Conservation (phyloP, 2,329 filamentous ascomycete genomes). For the Ascochyta fabae region DNA sequence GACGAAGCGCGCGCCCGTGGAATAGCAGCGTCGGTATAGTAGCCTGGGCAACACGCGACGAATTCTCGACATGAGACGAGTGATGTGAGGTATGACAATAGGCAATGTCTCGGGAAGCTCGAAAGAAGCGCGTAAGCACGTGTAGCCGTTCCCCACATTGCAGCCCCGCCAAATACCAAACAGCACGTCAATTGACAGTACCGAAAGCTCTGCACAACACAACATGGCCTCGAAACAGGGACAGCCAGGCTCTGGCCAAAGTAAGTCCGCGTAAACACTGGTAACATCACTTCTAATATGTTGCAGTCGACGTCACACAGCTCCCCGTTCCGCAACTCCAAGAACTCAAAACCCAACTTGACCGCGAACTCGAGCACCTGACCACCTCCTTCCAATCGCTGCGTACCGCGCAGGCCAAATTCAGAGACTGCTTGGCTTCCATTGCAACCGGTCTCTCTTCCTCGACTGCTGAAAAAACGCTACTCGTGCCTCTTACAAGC, state of each 20-base stretch:
- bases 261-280: slow-evolving; percentile 21
- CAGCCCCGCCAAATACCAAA: slow-evolving; percentile 29
- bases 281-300: slow-evolving; percentile 6
- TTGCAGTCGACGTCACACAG: slow-evolving; percentile 69
- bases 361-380: slow-evolving; percentile 94
- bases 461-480: slow-evolving; percentile 58
- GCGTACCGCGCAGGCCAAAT: slow-evolving; percentile 87
- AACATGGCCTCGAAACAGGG: slow-evolving; percentile 37
- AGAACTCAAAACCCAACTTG: slow-evolving; percentile 93
- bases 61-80: slow-evolving; percentile 14
- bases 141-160: slow-evolving; percentile 25
- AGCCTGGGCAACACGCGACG: background rate
- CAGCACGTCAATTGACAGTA: slow-evolving; percentile 17
- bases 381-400: slow-evolving; percentile 89
- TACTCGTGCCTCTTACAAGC: slow-evolving; percentile 93
- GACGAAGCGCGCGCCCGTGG: slow-evolving; percentile 16
- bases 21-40: slow-evolving; percentile 15
- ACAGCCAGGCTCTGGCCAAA: slow-evolving; percentile 38
- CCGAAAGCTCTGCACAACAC: slow-evolving; percentile 6
- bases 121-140: slow-evolving; percentile 29
- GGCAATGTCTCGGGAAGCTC: slow-evolving; percentile 3
- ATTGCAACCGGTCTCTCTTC: slow-evolving; percentile 66
- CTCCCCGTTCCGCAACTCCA: slow-evolving; percentile 86
- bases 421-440: slow-evolving; percentile 84
- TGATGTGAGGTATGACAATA: slow-evolving; percentile 5